Percentiles rank a stretch among this genome's conserved stretches.
These are phyloP conservation scores for Symbiotaphrina buchneri DNA, from an alignment of 495 filamentous ascomycete species.

Conservation along the genomic window DNA sequence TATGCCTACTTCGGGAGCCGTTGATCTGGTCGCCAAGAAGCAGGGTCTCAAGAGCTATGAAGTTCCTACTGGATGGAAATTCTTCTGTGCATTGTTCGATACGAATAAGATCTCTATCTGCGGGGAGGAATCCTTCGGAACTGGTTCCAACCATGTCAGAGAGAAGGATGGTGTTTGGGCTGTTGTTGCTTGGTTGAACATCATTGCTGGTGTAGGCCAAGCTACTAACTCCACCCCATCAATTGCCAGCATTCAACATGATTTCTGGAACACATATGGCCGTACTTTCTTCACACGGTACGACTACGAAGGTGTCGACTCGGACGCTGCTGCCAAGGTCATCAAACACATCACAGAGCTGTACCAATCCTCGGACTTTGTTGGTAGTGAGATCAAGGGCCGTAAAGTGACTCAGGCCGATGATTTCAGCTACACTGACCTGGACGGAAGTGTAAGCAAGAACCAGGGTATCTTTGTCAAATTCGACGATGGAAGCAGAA, in stretches of 20 bases:
- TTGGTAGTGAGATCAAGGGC: conserved; percentile 59
- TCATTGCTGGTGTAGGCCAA: conserved; percentile 81
- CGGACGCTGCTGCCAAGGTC: conserved; percentile 72
- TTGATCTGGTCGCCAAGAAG: conserved; percentile 85
- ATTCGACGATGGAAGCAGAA: conserved; percentile 85
- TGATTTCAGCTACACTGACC: conserved; percentile 92
- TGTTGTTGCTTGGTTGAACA: conserved; percentile 92
- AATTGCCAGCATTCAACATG: conserved; percentile 84
- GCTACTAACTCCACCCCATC: conserved; percentile 52
- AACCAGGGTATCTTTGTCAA: conserved; percentile 92
- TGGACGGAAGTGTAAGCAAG: conserved; percentile 83
- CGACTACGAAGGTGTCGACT: conserved; percentile 90
- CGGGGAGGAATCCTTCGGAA: conserved; percentile 94
- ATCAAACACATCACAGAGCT: conserved; percentile 49
- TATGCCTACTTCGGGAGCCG: conserved; percentile 91
- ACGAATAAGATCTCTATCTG: conserved; percentile 96
- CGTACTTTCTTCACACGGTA: conserved; percentile 98
- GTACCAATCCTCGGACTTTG: conserved; percentile 37
- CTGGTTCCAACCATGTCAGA: conserved; percentile 95
- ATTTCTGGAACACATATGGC: conserved; percentile 94
- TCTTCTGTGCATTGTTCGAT: conserved; percentile 97
- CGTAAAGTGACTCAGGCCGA: conserved; percentile 74
- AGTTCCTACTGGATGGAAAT: conserved; percentile 98
- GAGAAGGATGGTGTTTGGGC: conserved; percentile 99
- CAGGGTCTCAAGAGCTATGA: conserved; percentile 87